These are phyloP conservation scores for Cryphonectria parasitica DNA, from an alignment of 2,329 filamentous ascomycete genomes.

Conservation along the genomic window DNA sequence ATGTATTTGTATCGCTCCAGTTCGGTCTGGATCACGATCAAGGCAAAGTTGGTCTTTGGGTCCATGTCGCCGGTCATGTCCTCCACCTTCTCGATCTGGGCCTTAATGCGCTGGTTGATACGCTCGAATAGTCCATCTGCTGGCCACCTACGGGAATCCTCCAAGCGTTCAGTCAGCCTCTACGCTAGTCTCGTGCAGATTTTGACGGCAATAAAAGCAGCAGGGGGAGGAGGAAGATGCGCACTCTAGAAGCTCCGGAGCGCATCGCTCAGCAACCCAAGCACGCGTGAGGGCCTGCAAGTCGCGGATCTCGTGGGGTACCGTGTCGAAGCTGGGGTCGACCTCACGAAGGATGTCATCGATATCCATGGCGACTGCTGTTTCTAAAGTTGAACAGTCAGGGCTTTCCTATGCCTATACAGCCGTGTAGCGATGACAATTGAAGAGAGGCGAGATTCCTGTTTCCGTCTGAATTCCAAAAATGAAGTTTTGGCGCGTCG, in stretches of 20 bases:
- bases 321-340: conserved; percentile 59
- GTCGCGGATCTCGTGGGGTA: conserved; percentile 69
- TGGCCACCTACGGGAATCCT: conserved; percentile 55
- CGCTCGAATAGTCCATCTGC: conserved; percentile 78
- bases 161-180: not conserved
- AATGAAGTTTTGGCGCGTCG: conserved; percentile 2
- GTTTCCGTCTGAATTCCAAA: not conserved
- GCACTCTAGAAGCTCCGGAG: conserved; percentile 83
- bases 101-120: conserved; percentile 65
- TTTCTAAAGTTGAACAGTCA: not conserved
- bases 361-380: conserved; percentile 65
- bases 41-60: conserved; percentile 85
- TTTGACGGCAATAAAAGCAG: not conserved
- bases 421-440: not conserved
- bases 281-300: conserved; percentile 86
- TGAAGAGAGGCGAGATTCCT: not conserved
- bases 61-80: conserved; percentile 81
- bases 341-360: conserved; percentile 79
- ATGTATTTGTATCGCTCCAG: conserved; percentile 93
- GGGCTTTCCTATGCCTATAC: not conserved
- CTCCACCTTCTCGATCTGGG: conserved; percentile 44
- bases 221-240: conserved; percentile 35
- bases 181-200: conserved; percentile 30
- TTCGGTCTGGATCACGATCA: conserved; percentile 96
- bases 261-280: conserved; percentile 90